These are phyloP conservation scores for Penicillium cataractarum DNA, from an alignment of 495 filamentous ascomycete species.

Conservation along the genomic window DNA sequence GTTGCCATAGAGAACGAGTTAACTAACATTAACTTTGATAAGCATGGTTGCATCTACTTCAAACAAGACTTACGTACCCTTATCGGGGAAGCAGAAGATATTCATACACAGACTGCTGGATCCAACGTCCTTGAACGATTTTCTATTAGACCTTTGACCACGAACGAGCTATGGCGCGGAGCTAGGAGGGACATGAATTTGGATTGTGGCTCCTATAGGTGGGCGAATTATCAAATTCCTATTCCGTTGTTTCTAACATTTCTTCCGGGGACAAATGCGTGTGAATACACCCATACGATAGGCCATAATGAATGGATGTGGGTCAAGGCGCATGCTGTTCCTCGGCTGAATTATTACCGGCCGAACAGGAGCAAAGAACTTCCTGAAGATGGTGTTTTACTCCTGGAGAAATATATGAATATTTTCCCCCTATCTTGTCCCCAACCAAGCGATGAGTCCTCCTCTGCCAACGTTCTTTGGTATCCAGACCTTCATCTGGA, in stretches of 20 bases:
- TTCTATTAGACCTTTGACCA: constrained; percentile 28
- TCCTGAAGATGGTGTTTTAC: no score
- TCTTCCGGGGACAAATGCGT: constrained; percentile 13
- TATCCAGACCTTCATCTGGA: no score
- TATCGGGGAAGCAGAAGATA: constrained; percentile 24
- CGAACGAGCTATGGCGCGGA: constrained; percentile 18
- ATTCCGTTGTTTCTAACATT: constrained; percentile 11
- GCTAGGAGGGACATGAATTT: constrained; percentile 17
- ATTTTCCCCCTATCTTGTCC: no score
- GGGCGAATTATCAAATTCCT: constrained; percentile 7
- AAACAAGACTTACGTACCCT: constrained; percentile 39
- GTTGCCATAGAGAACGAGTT: constrained; percentile 44
- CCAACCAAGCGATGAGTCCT: no score
- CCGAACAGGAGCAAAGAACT: no score
- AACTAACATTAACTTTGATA: constrained; percentile 34
- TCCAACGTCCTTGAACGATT: constrained; percentile 16
- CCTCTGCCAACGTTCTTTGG: no score
- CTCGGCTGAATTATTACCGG: no score
- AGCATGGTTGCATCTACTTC: constrained; percentile 46
- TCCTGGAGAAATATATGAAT: no score
- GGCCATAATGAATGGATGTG: constrained; percentile 27
- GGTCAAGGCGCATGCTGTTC: constrained; percentile 17
- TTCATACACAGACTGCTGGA: constrained; percentile 10
- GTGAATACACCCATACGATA: constrained; percentile 23
- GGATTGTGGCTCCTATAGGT: constrained; percentile 27